Evolutionary conservation across 2,329 filamentous ascomycete genomes (phyloP), one percentile per base, ranked within the genome.

Genomic region (Pseudocercospora eumusae): DNA sequence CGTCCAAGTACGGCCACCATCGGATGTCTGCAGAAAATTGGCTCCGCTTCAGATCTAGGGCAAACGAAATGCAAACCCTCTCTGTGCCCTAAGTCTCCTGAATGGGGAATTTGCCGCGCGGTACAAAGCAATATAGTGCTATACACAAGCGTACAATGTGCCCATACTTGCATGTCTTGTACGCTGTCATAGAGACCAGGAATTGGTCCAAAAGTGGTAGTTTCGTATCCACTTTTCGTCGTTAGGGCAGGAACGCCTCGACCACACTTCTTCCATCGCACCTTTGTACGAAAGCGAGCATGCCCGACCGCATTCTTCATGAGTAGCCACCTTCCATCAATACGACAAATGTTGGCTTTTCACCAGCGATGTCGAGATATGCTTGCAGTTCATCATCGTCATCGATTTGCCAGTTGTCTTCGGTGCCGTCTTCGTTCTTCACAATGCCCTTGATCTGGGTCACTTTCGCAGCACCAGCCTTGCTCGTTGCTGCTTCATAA

Each of bases 321-420:
- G 66, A 66, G 63, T 70, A 70, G 13, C 69, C 71, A 25, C 65
- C 69, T 25, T 69, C 68, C 44, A 75, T 59, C 57, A 68, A 60
- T 15, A 75, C 72, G 42, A 70, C 59, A 60, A 87, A 85, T 5
- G 78, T 82, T 13, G 81, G 80, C 70, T 85, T 86, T 71, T 84
- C 78, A 25, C 88, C 80, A 71, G 90, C 88, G 52, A 83, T 80
- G 67, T 65, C 66, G 8, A 95, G 75, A 75, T 93, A 93, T 0
- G 87, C 88, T 62, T 83, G 83, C 64, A 95, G 74, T 76, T 93
- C 89, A 64, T 86, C 84, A 68, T 93, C 88, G 44, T 87, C 82
- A 59, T 88, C 87, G 68, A 93, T 88, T 59, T 82, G 77, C 69
- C 90, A 83, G 15, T 79, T 79, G 49, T 89, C 79, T 70, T 91